phyloP scores from a whole-genome alignment of 176 grass and related monocot genomes.

The Oryza punctata region DNA sequence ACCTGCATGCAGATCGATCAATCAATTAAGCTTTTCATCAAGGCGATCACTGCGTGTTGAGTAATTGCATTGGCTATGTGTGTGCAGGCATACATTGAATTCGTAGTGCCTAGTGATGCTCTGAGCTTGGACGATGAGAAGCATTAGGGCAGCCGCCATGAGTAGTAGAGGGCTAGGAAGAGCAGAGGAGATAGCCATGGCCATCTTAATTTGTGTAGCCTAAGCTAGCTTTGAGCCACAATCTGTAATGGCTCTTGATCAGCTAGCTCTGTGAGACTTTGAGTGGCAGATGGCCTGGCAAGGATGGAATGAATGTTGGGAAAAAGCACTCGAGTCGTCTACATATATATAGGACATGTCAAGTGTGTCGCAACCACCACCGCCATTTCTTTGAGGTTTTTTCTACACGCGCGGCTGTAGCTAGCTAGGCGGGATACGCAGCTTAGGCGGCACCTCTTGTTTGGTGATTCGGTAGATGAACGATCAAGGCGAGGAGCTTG shows the following conservation, averaged over 20 bases:
- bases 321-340: neutral
- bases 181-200: conserved; percentile 38
- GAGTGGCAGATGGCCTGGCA: neutral
- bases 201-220: neutral
- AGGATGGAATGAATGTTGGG: conserved; percentile 25
- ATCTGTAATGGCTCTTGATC: neutral
- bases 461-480: conserved; percentile 67
- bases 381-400: conserved; percentile 35
- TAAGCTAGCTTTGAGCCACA: conserved; percentile 1
- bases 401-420: conserved; percentile 4
- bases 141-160: conserved; percentile 40
- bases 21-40: neutral
- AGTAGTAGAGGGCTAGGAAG: conserved; percentile 39
- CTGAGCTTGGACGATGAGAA: conserved; percentile 44
- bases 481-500: conserved; percentile 43
- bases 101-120: conserved; percentile 62
- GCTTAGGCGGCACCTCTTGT: conserved; percentile 48
- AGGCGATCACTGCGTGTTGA: too few relatives aligned
- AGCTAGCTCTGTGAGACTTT: conserved; percentile 2
- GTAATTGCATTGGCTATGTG: neutral
- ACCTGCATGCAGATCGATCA: conserved; percentile 43
- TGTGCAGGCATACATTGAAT: conserved; percentile 51
- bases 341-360: conserved; percentile 41
- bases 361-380: conserved; percentile 41
- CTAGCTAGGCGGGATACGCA: conserved; percentile 6